Evolutionary conservation across 2,329 filamentous ascomycete genomes (phyloP).

Genomic region (Exserohilum turcica): DNA sequence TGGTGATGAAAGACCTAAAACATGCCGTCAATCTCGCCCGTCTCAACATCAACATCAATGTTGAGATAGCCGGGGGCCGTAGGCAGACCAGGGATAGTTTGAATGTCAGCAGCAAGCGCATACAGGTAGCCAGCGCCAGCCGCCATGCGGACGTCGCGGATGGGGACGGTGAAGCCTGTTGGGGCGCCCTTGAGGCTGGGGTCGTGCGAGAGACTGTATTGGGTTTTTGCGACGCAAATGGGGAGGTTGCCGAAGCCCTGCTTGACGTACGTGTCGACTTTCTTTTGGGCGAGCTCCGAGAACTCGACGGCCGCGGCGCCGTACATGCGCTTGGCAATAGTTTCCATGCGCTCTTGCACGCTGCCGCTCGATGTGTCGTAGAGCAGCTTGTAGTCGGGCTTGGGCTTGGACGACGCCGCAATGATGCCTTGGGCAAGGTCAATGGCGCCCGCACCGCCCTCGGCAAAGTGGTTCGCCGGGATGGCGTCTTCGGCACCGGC

Average conservation of each 20-base stretch:
- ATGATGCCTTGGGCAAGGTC: constrained; percentile 89
- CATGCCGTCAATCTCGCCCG: constrained; percentile 67
- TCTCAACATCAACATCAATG: constrained; percentile 70
- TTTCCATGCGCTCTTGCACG: constrained; percentile 87
- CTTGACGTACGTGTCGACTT: constrained; percentile 91
- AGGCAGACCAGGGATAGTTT: constrained; percentile 94
- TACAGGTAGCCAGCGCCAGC: constrained; percentile 84
- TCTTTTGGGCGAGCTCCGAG: constrained; percentile 90
- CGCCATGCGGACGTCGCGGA: constrained; percentile 90
- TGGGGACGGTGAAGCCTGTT: constrained; percentile 90
- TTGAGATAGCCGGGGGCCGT: constrained; percentile 96
- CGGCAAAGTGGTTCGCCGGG: constrained; percentile 93
- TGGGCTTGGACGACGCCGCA: constrained; percentile 78
- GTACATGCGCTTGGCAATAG: constrained; percentile 92
- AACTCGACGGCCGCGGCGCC: constrained; percentile 89
- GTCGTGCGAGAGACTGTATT: constrained; percentile 95
- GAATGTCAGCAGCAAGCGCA: constrained; percentile 93
- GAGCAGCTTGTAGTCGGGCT: constrained; percentile 77
- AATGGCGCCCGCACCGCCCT: constrained; percentile 87
- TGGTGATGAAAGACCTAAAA: too few relatives aligned
- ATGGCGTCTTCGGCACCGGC: constrained; percentile 95
- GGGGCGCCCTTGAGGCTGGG: constrained; percentile 93
- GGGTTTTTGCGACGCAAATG: constrained; percentile 97
- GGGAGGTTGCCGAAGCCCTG: constrained; percentile 93
- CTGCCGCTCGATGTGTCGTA: constrained; percentile 73